phyloP scores from a whole-genome alignment of 352 stramenopile species.

The Phytopythium montanum region DNA sequence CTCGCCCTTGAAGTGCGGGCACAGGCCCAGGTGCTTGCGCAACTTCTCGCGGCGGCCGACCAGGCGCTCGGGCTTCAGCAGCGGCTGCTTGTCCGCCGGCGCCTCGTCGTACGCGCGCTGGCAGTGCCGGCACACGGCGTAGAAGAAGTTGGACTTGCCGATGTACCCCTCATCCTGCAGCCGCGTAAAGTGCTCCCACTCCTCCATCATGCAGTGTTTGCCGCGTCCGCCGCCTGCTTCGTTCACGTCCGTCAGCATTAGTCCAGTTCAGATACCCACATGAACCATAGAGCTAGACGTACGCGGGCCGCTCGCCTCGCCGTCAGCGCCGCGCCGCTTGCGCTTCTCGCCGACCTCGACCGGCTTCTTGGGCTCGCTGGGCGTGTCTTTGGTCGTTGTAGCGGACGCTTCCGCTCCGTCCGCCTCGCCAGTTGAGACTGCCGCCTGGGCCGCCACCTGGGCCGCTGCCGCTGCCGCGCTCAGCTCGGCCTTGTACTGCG shows the following conservation, averaged over 20 bases:
- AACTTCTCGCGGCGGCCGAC: conserved; percentile 76
- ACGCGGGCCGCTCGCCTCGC: conserved; percentile 31
- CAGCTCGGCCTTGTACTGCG: conserved; percentile 66
- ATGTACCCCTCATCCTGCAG: conserved; percentile 79
- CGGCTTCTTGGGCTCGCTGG: conserved; percentile 8
- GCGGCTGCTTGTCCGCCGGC: conserved; percentile 43
- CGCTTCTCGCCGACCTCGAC: conserved; percentile 32
- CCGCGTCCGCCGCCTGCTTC: conserved; percentile 34
- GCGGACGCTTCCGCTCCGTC: neutral
- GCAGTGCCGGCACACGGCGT: conserved; percentile 68
- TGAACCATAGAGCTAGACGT: conserved; percentile 6
- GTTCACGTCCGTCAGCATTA: neutral
- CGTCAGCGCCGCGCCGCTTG: conserved; percentile 38
- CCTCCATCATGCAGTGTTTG: conserved; percentile 82
- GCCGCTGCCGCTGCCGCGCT: conserved; percentile 14
- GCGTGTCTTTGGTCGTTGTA: neutral
- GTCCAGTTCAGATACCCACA: neutral
- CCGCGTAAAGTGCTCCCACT: conserved; percentile 76
- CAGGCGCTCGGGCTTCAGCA: conserved; percentile 56
- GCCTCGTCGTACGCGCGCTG: conserved; percentile 56
- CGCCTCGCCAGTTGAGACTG: neutral
- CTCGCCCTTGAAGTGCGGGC: conserved; percentile 62
- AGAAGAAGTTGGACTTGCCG: conserved; percentile 82
- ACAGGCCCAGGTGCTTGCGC: conserved; percentile 65
- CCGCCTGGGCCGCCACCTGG: conserved; percentile 6